Conservation (phyloP, 257 asterid species). For the Euphrasia confusa region DNA sequence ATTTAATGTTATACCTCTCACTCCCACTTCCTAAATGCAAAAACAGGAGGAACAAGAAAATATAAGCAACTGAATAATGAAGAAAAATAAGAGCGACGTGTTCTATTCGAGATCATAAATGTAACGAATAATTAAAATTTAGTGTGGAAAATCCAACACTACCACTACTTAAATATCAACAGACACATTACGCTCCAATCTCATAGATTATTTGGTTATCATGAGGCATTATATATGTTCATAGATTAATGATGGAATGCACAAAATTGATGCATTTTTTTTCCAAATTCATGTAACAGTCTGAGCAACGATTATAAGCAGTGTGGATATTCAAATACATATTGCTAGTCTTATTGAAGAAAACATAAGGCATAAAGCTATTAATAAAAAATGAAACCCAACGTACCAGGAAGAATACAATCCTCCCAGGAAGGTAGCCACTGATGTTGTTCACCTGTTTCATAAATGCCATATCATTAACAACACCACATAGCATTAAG, state of each 20-base stretch:
- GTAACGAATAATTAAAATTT: too few species aligned
- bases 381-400: slow-evolving; percentile 19
- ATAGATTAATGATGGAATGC: background rate
- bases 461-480: slow-evolving; percentile 18
- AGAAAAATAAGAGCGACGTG: background rate
- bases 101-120: background rate
- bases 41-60: background rate
- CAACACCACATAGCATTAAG: slow-evolving; percentile 10
- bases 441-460: slow-evolving; percentile 95
- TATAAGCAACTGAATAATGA: background rate
- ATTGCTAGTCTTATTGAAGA: background rate
- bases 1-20: background rate
- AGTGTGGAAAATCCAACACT: too few species aligned
- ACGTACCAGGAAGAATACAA: slow-evolving; percentile 96
- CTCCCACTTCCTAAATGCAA: background rate
- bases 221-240: too few species aligned
- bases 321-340: background rate
- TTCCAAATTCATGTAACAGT: slow-evolving; percentile 3
- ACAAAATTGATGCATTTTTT: background rate
- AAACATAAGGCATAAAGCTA: slow-evolving; percentile 14
- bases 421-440: slow-evolving; percentile 98
- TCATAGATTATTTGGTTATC: too few species aligned
- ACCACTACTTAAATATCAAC: too few species aligned
- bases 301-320: slow-evolving; percentile 15
- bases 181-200: too few species aligned